Percentiles rank a stretch among this genome's conserved stretches.
Evolutionary conservation across 2,329 filamentous ascomycete genomes (phyloP).

Genomic region (Aspergillus proliferans): DNA sequence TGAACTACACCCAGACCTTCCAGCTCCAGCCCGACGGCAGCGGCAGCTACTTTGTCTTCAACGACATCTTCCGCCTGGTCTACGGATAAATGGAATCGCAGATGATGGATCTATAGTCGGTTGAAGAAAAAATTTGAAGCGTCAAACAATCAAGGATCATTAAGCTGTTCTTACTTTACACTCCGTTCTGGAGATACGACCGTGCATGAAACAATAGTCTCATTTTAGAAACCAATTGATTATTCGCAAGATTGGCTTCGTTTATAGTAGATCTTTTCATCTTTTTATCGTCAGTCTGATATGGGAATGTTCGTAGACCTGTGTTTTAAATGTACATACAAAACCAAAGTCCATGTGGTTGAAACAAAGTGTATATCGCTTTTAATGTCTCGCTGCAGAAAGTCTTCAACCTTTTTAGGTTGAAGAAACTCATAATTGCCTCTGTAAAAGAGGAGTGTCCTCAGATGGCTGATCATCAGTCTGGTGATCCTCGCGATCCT

Average conservation of each 20-base stretch:
- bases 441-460: slow-evolving; percentile 30
- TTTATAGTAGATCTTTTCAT: too few species aligned
- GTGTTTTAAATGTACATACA: too few species aligned
- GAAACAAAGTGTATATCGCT: neutral
- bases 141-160: neutral
- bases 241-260: too few species aligned
- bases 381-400: neutral
- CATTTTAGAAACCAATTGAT: too few species aligned
- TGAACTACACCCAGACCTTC: slow-evolving; percentile 89
- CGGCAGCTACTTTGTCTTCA: slow-evolving; percentile 78
- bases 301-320: too few species aligned
- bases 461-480: slow-evolving; percentile 22
- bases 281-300: too few species aligned
- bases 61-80: slow-evolving; percentile 91
- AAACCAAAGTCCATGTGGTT: too few species aligned
- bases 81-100: slow-evolving; percentile 38
- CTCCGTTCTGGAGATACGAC: too few species aligned
- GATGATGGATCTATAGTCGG: too few species aligned
- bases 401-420: neutral
- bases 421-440: slow-evolving; percentile 11
- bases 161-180: too few species aligned
- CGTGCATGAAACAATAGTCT: too few species aligned
- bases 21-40: slow-evolving; percentile 64
- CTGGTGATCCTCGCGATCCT: slow-evolving; percentile 11
- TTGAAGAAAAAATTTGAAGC: neutral